Base-by-base conservation (phyloP, 2,329 filamentous ascomycete species). In the Ophiostoma angusticollis region DNA sequence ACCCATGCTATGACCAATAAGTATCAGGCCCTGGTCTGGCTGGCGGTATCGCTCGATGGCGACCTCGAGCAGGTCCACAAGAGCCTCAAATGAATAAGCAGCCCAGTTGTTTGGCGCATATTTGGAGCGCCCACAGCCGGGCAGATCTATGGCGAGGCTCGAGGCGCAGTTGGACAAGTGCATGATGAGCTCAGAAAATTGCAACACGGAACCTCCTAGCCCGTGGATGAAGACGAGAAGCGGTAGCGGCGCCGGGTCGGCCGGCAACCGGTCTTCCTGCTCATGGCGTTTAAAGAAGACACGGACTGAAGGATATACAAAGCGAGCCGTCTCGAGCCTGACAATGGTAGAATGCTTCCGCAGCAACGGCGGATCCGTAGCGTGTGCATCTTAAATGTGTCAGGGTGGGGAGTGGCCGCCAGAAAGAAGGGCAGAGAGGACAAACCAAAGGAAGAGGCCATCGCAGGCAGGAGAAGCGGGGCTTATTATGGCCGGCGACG, bases 181-280 rank as follows among this genome's bases (percentile, higher is more conserved):
- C 16, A 76, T 80, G 13, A 96, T 62, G 5, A 96, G 63, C 22
- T 82, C 75, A 40, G 84, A 72, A 54, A 95, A 96, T 54, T 96
- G 91, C 9, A 85, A 80, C 18, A 86, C 72, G 1, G 84, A 93
- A 35, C 91, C 91, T n/a, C 89, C 91, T 9, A 96, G 69, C 2
- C 91, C 91, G 53, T 96, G 91, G 41, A 96, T 68, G 54, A 93
- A 94, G 31, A 96, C 86, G 4, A 96, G 63, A 9, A 98, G 63
- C 1, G 91, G 91, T 9, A 95, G 61, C 0, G 83, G 78, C 1
- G 72, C 69, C 1, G 84, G 83, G 45, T 77, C 68, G 30, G 66
- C 70, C 3, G 84, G 85, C 4, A 96, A 68, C 56, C 91, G 83
- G 43, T 78, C 73, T n/a, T 79, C 76, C 53, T 95, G 85, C 16